Evolutionary conservation across 192 early-diverging fungal species (phyloP).

Genomic region (Coemansia aciculifera): DNA sequence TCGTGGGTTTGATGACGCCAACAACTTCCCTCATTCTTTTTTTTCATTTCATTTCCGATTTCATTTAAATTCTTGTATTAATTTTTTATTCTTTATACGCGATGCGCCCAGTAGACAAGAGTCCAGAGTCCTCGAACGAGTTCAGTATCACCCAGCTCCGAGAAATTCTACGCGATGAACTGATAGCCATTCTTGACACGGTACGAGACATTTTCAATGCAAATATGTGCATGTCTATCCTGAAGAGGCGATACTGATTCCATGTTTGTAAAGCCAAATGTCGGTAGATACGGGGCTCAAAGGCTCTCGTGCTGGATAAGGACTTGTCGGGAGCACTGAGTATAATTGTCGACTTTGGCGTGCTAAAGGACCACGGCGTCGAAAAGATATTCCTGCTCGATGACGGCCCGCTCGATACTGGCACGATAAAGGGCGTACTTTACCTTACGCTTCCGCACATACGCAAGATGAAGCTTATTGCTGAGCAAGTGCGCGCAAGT

Average conservation of each 20-base stretch:
- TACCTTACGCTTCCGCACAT: slow-evolving; percentile 83
- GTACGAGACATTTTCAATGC: slow-evolving; percentile 14
- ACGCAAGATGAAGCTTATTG: slow-evolving; percentile 78
- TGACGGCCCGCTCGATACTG: slow-evolving; percentile 64
- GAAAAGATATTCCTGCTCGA: slow-evolving; percentile 90
- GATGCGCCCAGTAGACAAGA: slow-evolving; percentile 4
- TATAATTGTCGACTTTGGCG: slow-evolving; percentile 81
- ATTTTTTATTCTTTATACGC: not conserved
- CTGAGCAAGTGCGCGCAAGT: slow-evolving; percentile 53
- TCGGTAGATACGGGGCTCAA: slow-evolving; percentile 83
- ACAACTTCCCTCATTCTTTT: not conserved
- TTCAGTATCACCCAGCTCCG: slow-evolving; percentile 34
- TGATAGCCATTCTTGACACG: slow-evolving; percentile 50
- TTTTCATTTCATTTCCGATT: too few relatives aligned
- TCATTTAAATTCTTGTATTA: not conserved
- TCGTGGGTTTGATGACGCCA: not conserved
- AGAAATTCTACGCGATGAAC: slow-evolving; percentile 47
- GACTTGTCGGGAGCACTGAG: slow-evolving; percentile 81
- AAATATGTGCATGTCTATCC: too few relatives aligned
- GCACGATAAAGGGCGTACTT: slow-evolving; percentile 68
- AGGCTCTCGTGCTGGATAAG: slow-evolving; percentile 87
- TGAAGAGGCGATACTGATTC: not conserved
- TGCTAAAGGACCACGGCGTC: slow-evolving; percentile 94
- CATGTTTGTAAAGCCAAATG: not conserved
- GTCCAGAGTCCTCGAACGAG: slow-evolving; percentile 13